A percentile compares a stretch with the other conserved stretches of the same genome.
These are phyloP conservation scores for Podochytrium sp. DNA, from an alignment of 192 early-diverging fungal genomes.

Conservation along the genomic window DNA sequence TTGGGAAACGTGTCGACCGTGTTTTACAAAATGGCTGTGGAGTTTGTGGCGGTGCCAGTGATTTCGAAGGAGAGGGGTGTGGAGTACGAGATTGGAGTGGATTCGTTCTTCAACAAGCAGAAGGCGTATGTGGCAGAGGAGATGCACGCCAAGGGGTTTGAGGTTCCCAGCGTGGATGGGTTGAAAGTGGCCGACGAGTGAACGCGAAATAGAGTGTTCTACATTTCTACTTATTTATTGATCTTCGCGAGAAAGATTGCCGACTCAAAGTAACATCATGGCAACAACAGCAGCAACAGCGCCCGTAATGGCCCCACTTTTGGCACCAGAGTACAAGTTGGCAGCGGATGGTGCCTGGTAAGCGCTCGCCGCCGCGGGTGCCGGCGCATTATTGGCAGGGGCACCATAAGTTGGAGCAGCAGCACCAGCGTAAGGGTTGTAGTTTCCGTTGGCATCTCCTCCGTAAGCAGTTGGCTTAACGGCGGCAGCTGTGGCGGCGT, in stretches of 20 bases:
- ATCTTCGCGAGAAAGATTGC: not conserved
- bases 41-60: not conserved
- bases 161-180: not conserved
- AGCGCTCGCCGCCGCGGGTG: not conserved
- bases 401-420: not conserved
- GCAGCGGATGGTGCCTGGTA: not conserved
- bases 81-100: conserved; percentile 18
- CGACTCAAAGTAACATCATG: too few relatives aligned
- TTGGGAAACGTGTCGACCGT: conserved; percentile 13
- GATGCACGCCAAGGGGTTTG: not conserved
- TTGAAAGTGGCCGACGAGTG: not conserved
- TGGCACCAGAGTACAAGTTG: not conserved
- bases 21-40: conserved; percentile 19
- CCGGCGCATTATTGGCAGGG: not conserved
- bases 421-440: not conserved
- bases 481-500: too few relatives aligned
- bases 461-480: not conserved
- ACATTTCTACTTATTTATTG: too few relatives aligned
- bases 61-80: conserved; percentile 20
- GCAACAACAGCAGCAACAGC: not conserved
- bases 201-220: not conserved
- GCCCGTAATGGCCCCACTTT: not conserved
- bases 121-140: not conserved
- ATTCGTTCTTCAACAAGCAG: conserved; percentile 6
- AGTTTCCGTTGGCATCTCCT: not conserved